These are phyloP conservation scores for Yamadazyma triangularis DNA, from an alignment of 1,139 yeast species.

Conservation along the genomic window DNA sequence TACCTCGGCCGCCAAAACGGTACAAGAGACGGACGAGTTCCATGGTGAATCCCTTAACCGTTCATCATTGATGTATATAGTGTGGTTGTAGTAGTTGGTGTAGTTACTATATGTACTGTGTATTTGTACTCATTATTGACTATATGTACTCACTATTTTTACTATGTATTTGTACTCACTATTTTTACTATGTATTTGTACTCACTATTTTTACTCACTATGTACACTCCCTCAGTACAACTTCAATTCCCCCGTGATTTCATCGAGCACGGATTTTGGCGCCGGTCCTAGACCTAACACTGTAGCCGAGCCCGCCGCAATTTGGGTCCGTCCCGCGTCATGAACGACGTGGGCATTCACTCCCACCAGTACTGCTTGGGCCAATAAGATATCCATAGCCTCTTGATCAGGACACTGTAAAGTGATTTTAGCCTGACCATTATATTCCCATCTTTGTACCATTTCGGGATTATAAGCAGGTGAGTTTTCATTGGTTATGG, in stretches of 20 bases:
- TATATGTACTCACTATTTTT: too few relatives aligned
- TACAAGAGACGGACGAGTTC: constrained; percentile 41
- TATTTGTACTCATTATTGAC: too few relatives aligned
- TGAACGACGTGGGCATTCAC: constrained; percentile 77
- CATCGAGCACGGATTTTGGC: constrained; percentile 77
- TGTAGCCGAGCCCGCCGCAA: constrained; percentile 92
- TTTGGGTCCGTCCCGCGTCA: constrained; percentile 97
- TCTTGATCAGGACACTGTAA: constrained; percentile 73
- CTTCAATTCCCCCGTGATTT: constrained; percentile 74
- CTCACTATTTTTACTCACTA: too few relatives aligned
- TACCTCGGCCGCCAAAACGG: constrained; percentile 18
- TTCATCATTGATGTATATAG: constrained; percentile 12
- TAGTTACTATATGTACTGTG: too few relatives aligned
- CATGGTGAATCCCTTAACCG: constrained; percentile 40
- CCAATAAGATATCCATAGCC: constrained; percentile 71
- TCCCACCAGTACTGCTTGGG: constrained; percentile 76
- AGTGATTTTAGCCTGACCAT: constrained; percentile 95
- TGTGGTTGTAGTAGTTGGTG: too few relatives aligned
- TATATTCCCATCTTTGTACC: constrained; percentile 71
- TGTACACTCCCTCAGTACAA: too few relatives aligned
- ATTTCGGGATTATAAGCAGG: constrained; percentile 56
- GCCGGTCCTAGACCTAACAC: constrained; percentile 97
- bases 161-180: too few relatives aligned
- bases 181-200: too few relatives aligned
- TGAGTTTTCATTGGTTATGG: constrained; percentile 51